Evolutionary conservation across 192 early-diverging fungal genomes (phyloP).

Genomic region (Coemansia biformis): DNA sequence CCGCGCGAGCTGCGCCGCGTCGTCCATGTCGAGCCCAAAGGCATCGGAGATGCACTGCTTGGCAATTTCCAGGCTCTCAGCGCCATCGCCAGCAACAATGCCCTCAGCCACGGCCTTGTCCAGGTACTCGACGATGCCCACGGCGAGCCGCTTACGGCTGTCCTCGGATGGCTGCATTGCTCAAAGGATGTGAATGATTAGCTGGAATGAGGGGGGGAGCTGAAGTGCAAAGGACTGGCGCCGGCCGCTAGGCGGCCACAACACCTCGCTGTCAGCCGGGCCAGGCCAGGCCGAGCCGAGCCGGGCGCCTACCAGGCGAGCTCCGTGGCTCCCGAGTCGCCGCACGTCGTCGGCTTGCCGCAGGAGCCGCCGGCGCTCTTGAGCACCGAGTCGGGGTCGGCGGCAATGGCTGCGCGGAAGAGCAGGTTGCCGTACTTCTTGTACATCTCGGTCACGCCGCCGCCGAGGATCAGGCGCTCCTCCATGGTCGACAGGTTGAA

Average conservation of each 20-base stretch:
- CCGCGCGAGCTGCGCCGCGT: conserved; percentile 57
- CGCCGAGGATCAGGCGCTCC: conserved; percentile 65
- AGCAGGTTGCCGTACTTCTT: conserved; percentile 66
- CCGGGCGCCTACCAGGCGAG: conserved; percentile 40
- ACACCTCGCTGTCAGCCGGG: too few species aligned
- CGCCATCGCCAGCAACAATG: conserved; percentile 35
- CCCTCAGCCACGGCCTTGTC: conserved; percentile 45
- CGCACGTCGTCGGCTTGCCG: conserved; percentile 39
- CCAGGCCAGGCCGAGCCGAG: too few species aligned
- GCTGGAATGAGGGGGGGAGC: not conserved
- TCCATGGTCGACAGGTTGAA: conserved; percentile 69
- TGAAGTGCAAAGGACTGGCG: not conserved
- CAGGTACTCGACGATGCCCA: conserved; percentile 44
- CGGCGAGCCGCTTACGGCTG: conserved; percentile 33
- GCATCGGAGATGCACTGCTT: conserved; percentile 94
- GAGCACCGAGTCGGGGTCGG: conserved; percentile 51
- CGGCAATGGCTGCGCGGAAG: conserved; percentile 67
- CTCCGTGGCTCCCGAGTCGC: conserved; percentile 38
- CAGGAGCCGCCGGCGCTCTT: conserved; percentile 50
- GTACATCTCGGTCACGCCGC: conserved; percentile 78
- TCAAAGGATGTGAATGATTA: not conserved
- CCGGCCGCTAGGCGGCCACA: not conserved
- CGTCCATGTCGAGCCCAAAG: conserved; percentile 78
- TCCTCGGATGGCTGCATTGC: conserved; percentile 15
- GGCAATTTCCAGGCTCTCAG: conserved; percentile 62